A percentile compares a stretch with the other conserved stretches of the same genome.
Conservation (phyloP, 768 basidiomycete species). For the Lactarius pseudohatsudake region DNA sequence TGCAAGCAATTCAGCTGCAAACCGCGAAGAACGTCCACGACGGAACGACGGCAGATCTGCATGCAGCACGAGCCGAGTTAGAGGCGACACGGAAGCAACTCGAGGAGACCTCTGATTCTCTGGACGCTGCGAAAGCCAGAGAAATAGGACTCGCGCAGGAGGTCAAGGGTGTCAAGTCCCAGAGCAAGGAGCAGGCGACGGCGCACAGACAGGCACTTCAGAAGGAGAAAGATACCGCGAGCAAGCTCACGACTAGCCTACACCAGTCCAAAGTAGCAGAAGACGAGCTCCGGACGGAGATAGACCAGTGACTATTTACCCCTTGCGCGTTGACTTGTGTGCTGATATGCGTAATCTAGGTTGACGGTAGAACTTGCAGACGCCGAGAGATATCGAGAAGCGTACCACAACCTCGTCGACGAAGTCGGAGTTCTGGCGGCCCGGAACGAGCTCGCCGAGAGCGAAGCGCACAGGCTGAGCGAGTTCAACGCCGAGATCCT, state of each 20-base stretch:
- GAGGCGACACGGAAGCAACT: conserved; percentile 30
- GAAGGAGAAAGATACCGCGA: conserved; percentile 40
- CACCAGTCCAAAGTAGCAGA: conserved; percentile 64
- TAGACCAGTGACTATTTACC: conserved; percentile 55
- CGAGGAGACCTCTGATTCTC: conserved; percentile 28
- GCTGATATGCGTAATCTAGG: conserved; percentile 33
- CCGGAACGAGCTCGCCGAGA: conserved; percentile 75
- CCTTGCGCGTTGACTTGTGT: not conserved
- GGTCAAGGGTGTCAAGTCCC: conserved; percentile 33
- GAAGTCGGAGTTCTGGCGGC: conserved; percentile 64
- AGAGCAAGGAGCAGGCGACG: conserved; percentile 36
- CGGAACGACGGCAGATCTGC: conserved; percentile 44
- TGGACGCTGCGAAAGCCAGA: conserved; percentile 27
- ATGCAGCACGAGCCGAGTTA: conserved; percentile 32
- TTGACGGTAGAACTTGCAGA: conserved; percentile 54
- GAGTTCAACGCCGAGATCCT: conserved; percentile 84
- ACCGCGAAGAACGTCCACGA: conserved; percentile 44
- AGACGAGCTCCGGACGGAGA: conserved; percentile 63
- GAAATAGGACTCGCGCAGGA: conserved; percentile 35
- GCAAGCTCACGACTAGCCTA: conserved; percentile 50
- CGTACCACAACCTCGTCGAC: conserved; percentile 63
- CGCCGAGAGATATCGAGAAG: conserved; percentile 64
- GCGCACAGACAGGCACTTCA: conserved; percentile 34
- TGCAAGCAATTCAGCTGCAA: conserved; percentile 40
- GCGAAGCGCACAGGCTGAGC: conserved; percentile 73